Percentiles rank a stretch among this genome's conserved stretches.
These are phyloP conservation scores for Recurvomyces mirabilis DNA, from an alignment of 495 filamentous ascomycete genomes.

Conservation along the genomic window DNA sequence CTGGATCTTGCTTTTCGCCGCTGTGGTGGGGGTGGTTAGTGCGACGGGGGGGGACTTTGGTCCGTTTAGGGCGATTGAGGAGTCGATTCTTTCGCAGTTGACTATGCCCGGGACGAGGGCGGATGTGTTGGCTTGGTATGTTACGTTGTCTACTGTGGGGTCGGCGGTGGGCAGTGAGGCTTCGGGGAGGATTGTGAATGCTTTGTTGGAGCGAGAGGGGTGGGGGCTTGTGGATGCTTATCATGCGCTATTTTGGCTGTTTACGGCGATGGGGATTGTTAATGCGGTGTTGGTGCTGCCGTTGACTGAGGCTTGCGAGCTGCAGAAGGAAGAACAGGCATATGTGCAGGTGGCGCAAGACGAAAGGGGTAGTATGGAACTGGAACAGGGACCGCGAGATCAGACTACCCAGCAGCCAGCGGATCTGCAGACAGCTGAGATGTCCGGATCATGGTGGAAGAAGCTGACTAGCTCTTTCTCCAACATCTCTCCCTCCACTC, in stretches of 20 bases:
- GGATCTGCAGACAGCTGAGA: not conserved
- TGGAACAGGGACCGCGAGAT: not conserved
- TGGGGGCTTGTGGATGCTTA: constrained; percentile 47
- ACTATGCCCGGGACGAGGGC: constrained; percentile 47
- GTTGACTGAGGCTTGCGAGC: constrained; percentile 52
- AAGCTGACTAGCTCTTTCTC: constrained; percentile 4
- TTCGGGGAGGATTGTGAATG: constrained; percentile 51
- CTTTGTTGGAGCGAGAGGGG: constrained; percentile 41
- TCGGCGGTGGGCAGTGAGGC: constrained; percentile 53
- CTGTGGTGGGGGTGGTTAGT: constrained; percentile 72
- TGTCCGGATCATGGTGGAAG: not conserved
- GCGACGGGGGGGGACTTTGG: constrained; percentile 42
- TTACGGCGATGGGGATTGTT: constrained; percentile 53
- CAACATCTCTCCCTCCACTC: constrained; percentile 15
- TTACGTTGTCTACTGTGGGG: constrained; percentile 52
- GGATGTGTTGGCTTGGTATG: constrained; percentile 79
- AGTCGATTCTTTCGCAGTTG: constrained; percentile 61
- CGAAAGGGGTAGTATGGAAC: constrained; percentile 7
- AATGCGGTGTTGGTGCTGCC: constrained; percentile 52
- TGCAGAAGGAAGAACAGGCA: constrained; percentile 5
- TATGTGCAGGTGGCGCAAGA: constrained; percentile 16
- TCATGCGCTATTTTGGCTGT: constrained; percentile 56
- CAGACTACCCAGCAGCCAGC: not conserved
- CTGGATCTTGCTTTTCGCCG: constrained; percentile 62
- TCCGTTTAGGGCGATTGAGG: constrained; percentile 20